Evolutionary conservation across 139 green algal genomes (phyloP), one percentile per base, ranked within the genome.

Genomic region (Chlamydomonas schloesseri): DNA sequence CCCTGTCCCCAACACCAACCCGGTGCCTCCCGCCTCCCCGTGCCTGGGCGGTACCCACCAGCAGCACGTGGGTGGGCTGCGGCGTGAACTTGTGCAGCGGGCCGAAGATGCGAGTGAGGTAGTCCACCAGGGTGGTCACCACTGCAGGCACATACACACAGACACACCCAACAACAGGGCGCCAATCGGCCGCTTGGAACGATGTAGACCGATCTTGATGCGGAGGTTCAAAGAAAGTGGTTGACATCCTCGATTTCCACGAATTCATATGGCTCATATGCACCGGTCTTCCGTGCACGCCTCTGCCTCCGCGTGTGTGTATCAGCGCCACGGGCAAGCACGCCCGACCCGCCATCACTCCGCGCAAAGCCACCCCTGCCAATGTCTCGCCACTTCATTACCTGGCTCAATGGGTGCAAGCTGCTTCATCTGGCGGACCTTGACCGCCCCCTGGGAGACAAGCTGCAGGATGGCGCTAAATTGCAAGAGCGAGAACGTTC

Each of bases 71-170:
- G 23, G 68, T 86, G 50, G 80, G 80, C 80, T 86, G 80, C 14
- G 80, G 80, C 23, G 80, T 86, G 80, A 86, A 86, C 68, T 86
- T 86, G 33, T 76, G 53, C 47, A 86, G 69, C 8, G 67, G 67
- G n/a, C 80, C 80, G n/a, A 78, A 86, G 6, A 86, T 68, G 53
- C 80, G 80, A 11, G 47, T 68, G 10, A 86, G 14, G 80, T 86
- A 86, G 67, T 86, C 67, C 31, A 86, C 80, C 31, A 86, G 50
- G 0, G 21, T 26, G 23, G 67, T 86, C 50, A 86, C 50, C 18
- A 67, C 80, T 86, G 80, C 17, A 33, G 10, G 24, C 24, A n/a
- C n/a, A n/a, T n/a, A n/a, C n/a, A n/a, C n/a, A n/a, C n/a, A n/a
- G 67, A 47, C 28, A 75, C 34, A 57, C 70, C 5, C n/a, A n/a